phyloP scores from a whole-genome alignment of 2,329 filamentous ascomycete genomes.

The Venturia asperata region DNA sequence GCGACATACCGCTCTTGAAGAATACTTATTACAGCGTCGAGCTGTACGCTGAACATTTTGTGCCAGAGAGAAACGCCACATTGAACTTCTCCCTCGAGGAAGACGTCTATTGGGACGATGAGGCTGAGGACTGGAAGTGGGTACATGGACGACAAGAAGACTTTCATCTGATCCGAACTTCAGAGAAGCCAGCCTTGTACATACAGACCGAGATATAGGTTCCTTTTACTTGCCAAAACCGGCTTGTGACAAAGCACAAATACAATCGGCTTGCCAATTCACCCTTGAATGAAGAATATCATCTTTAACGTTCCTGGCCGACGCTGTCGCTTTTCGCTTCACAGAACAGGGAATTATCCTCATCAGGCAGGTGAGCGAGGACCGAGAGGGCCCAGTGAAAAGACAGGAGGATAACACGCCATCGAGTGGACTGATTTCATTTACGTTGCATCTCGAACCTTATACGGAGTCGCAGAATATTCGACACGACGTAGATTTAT shows the following conservation, averaged over 20 bases:
- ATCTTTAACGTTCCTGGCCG: neutral
- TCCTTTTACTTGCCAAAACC: neutral
- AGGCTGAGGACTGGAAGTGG: neutral
- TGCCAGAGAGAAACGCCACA: conserved; percentile 3
- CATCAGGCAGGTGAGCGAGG: neutral
- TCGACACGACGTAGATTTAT: neutral
- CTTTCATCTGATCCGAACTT: neutral
- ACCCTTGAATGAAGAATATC: neutral
- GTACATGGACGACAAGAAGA: conserved; percentile 1
- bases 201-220: neutral
- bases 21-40: conserved; percentile 5
- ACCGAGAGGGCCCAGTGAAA: neutral
- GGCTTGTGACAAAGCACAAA: neutral
- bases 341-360: neutral
- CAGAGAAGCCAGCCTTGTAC: neutral
- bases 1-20: conserved; percentile 2
- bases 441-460: neutral
- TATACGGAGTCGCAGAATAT: neutral
- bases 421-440: neutral
- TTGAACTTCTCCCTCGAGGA: conserved; percentile 8
- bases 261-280: too few relatives aligned
- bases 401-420: neutral
- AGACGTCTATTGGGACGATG: conserved; percentile 9
- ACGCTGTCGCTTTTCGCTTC: neutral
- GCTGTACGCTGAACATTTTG: neutral